Evolutionary conservation across 352 stramenopile genomes (phyloP).

Genomic region (Globisporangium radiosum): DNA sequence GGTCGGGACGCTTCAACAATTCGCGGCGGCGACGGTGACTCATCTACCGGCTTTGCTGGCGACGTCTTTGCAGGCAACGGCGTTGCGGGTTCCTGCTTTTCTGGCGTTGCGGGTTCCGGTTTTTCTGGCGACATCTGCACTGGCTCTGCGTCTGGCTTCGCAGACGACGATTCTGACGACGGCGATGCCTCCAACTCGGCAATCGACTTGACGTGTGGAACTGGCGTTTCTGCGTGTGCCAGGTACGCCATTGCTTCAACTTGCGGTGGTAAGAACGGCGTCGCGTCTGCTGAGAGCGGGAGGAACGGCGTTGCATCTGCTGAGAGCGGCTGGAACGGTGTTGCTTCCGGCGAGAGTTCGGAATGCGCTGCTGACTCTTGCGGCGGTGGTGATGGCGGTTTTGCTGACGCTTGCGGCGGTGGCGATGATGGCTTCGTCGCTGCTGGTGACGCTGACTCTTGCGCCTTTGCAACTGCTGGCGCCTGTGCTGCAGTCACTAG

Average conservation of each 20-base stretch:
- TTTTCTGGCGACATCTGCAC: too few relatives aligned
- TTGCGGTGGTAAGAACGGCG: not conserved
- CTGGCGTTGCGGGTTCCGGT: not conserved
- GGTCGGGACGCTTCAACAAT: conserved; percentile 1
- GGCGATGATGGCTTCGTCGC: too few relatives aligned
- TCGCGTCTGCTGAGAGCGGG: not conserved
- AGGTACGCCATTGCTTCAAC: too few relatives aligned
- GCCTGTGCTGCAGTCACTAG: not conserved
- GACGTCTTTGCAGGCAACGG: not conserved
- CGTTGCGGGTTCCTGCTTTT: not conserved
- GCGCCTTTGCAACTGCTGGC: not conserved
- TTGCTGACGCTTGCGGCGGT: not conserved
- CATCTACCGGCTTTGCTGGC: not conserved
- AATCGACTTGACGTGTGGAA: conserved; percentile 10
- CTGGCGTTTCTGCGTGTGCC: not conserved
- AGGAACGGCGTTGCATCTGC: conserved; percentile 10
- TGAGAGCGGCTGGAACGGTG: conserved; percentile 12
- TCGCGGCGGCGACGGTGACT: not conserved
- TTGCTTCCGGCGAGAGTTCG: not conserved
- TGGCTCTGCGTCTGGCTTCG: not conserved
- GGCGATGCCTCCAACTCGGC: not conserved
- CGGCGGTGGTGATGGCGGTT: not conserved
- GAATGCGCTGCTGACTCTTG: too few relatives aligned
- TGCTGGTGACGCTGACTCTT: not conserved
- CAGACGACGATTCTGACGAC: not conserved